Evolutionary conservation across 1,284 basidiomycete species (phyloP).

Genomic region (Peniophora sp.): DNA sequence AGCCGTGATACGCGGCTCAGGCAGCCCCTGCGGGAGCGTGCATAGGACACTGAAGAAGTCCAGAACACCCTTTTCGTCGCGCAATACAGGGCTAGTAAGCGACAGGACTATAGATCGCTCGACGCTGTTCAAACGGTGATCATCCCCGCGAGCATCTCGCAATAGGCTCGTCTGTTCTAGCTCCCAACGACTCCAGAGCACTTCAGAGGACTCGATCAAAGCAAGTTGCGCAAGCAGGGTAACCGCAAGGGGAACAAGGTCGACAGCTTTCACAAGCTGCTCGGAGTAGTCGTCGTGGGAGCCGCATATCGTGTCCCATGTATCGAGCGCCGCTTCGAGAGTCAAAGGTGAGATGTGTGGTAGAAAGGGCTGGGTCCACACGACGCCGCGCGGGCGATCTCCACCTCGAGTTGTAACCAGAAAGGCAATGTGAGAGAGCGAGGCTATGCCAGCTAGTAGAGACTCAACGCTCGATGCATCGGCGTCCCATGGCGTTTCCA

Average conservation of each 20-base stretch:
- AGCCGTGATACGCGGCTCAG: too few relatives aligned
- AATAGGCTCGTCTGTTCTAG: background rate
- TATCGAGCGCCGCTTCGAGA: background rate
- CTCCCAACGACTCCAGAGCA: background rate
- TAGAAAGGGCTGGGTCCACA: background rate
- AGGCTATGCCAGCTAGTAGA: background rate
- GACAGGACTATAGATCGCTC: background rate
- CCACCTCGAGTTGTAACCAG: constrained; percentile 1
- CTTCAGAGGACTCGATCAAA: background rate
- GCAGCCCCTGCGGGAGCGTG: too few relatives aligned
- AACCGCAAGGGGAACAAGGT: constrained; percentile 1
- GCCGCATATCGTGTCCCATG: background rate
- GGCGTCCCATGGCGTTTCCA: constrained; percentile 23
- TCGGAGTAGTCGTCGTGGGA: background rate
- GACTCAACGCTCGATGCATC: background rate
- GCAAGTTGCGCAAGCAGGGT: background rate
- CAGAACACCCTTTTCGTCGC: too few relatives aligned
- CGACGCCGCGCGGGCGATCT: background rate
- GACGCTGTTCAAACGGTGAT: background rate
- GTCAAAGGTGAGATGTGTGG: background rate
- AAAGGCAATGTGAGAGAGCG: background rate
- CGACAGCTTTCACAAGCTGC: background rate
- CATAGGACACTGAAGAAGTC: too few relatives aligned
- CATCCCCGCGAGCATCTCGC: background rate
- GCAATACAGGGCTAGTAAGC: background rate